Percentiles rank a stretch among this genome's conserved stretches.
phyloP scores from a whole-genome alignment of 164 flowering plant species.

The Brasenia schreberi region DNA sequence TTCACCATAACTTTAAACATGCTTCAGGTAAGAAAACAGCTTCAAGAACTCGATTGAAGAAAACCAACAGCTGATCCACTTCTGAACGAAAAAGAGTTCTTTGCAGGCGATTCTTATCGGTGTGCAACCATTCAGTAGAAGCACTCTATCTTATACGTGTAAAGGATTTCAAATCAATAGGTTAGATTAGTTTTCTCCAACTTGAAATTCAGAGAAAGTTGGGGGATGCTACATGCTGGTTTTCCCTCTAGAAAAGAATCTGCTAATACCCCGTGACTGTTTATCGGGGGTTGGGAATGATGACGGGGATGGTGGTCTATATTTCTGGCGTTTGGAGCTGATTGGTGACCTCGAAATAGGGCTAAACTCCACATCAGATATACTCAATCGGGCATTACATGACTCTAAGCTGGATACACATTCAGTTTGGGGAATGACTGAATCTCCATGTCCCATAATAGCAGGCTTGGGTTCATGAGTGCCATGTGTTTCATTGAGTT shows the following conservation, averaged over 20 bases:
- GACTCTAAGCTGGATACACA: conserved; percentile 32
- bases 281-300: conserved; percentile 66
- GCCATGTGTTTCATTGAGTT: conserved; percentile 8
- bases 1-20: not conserved
- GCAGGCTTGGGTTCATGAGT: conserved; percentile 26
- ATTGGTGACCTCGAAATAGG: conserved; percentile 34
- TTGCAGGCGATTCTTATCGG: too few relatives aligned
- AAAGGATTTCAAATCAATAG: too few relatives aligned
- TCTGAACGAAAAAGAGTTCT: not conserved
- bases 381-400: conserved; percentile 18
- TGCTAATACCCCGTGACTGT: conserved; percentile 59
- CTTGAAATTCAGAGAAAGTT: too few relatives aligned
- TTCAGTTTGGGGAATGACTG: conserved; percentile 14
- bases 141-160: too few relatives aligned
- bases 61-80: not conserved
- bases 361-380: conserved; percentile 35
- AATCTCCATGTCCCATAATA: conserved; percentile 24
- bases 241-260: conserved; percentile 75
- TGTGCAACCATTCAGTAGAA: too few relatives aligned
- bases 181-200: too few relatives aligned
- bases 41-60: not conserved
- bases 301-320: conserved; percentile 38
- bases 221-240: conserved; percentile 16
- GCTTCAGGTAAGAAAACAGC: not conserved
- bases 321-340: conserved; percentile 32